Percentiles rank a stretch among this genome's conserved stretches.
These are phyloP conservation scores for Pseudomassariella vexata DNA, from an alignment of 2,329 filamentous ascomycete genomes.

Conservation along the genomic window DNA sequence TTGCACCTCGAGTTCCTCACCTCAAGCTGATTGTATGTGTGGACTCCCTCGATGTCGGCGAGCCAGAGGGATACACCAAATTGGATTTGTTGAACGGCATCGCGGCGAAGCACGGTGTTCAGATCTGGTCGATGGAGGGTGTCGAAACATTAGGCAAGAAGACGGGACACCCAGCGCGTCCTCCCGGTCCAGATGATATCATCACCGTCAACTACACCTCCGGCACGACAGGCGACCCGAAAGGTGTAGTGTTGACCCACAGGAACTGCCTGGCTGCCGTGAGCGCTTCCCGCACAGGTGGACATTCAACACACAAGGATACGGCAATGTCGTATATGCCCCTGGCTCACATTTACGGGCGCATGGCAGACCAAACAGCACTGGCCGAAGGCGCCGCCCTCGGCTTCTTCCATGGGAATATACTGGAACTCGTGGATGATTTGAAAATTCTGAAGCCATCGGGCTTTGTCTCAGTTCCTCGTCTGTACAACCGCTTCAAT, in stretches of 20 bases:
- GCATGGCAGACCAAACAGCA: slow-evolving; percentile 71
- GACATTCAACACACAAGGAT: slow-evolving; percentile 47
- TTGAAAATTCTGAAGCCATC: slow-evolving; percentile 82
- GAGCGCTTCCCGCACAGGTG: slow-evolving; percentile 52
- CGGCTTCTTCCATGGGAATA: slow-evolving; percentile 92
- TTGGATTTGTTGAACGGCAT: slow-evolving; percentile 68
- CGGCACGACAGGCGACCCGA: slow-evolving; percentile 76
- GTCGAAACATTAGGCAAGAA: slow-evolving; percentile 76
- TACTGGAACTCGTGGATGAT: slow-evolving; percentile 81
- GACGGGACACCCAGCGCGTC: slow-evolving; percentile 63
- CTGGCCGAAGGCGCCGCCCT: slow-evolving; percentile 68
- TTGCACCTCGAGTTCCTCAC: slow-evolving; percentile 67
- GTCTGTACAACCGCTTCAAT: slow-evolving; percentile 87
- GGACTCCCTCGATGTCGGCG: slow-evolving; percentile 76
- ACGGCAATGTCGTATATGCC: slow-evolving; percentile 82
- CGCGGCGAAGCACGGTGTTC: slow-evolving; percentile 67
- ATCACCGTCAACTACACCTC: slow-evolving; percentile 91
- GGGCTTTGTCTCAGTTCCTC: slow-evolving; percentile 80
- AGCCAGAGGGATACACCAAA: slow-evolving; percentile 74
- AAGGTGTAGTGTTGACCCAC: slow-evolving; percentile 81
- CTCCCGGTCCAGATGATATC: slow-evolving; percentile 68
- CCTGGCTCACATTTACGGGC: slow-evolving; percentile 88
- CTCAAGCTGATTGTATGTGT: slow-evolving; percentile 86
- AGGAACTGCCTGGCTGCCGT: slow-evolving; percentile 71
- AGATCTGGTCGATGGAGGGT: slow-evolving; percentile 72